Evolutionary conservation across 352 stramenopile genomes (phyloP).

Genomic region (Pythium pyrilobum): DNA sequence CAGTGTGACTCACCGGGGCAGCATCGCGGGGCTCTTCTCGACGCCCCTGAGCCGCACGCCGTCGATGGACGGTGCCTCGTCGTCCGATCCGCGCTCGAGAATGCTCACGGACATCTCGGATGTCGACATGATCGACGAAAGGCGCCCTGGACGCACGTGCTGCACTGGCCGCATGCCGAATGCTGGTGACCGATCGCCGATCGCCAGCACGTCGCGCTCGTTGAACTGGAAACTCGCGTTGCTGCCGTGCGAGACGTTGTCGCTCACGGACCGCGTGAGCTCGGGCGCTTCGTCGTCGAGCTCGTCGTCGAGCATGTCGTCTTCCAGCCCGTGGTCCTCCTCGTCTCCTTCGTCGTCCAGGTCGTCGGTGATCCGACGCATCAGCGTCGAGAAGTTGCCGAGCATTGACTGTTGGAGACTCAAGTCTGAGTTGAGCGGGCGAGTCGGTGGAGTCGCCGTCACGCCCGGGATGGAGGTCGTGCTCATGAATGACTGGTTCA

Average conservation of each 20-base stretch:
- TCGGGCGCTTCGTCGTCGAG: conserved; percentile 7
- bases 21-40: conserved; percentile 5
- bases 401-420: conserved; percentile 71
- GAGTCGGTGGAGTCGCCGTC: conserved; percentile 2
- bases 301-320: conserved; percentile 21
- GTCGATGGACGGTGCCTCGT: conserved; percentile 17
- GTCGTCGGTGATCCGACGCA: conserved; percentile 50
- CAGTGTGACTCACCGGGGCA: neutral
- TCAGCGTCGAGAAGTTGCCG: conserved; percentile 64
- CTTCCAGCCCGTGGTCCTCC: conserved; percentile 8
- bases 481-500: conserved; percentile 16
- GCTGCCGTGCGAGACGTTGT: neutral
- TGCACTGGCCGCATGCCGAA: conserved; percentile 4
- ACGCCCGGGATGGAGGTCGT: neutral
- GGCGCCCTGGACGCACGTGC: conserved; percentile 5
- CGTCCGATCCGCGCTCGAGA: conserved; percentile 14
- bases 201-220: conserved; percentile 5
- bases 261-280: conserved; percentile 10
- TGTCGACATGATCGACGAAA: conserved; percentile 20
- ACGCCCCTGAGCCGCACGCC: neutral
- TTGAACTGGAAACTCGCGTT: neutral
- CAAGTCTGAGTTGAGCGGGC: conserved; percentile 56
- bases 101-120: conserved; percentile 23
- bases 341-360: conserved; percentile 29
- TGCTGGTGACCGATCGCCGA: neutral